Percentiles rank a stretch among this genome's conserved stretches.
phyloP scores from a whole-genome alignment of 2,329 filamentous ascomycete genomes.

The Fusarium sp. region DNA sequence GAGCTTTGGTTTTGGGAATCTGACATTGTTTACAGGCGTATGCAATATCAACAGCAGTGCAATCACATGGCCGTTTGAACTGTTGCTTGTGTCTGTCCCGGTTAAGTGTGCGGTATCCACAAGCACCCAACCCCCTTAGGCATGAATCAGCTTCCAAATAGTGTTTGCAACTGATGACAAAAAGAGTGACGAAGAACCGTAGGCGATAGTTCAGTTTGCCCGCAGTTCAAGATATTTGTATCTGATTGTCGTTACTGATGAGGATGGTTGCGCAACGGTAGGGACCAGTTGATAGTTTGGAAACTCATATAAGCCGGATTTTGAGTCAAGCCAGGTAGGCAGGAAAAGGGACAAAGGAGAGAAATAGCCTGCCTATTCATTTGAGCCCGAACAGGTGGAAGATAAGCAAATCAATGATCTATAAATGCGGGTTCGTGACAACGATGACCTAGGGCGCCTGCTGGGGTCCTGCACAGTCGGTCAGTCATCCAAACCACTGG shows the following conservation, averaged over 20 bases:
- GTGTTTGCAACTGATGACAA: constrained; percentile 13
- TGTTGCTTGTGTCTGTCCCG: constrained; percentile 12
- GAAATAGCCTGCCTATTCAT: background rate
- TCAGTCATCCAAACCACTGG: constrained; percentile 36
- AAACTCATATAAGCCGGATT: background rate
- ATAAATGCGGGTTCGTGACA: constrained; percentile 32
- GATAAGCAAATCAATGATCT: constrained; percentile 32
- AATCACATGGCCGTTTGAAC: constrained; percentile 39
- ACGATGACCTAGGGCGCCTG: constrained; percentile 32
- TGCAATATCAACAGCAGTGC: constrained; percentile 24
- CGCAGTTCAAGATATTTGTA: background rate
- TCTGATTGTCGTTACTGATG: constrained; percentile 6
- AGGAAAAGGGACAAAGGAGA: constrained; percentile 3
- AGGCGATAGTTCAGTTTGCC: background rate
- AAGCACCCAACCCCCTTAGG: constrained; percentile 28
- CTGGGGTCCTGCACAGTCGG: constrained; percentile 34
- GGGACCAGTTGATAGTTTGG: background rate
- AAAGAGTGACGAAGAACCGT: constrained; percentile 2
- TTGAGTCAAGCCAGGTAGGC: background rate
- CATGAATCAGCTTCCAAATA: constrained; percentile 18
- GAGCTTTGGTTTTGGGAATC: constrained; percentile 23
- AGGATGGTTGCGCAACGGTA: constrained; percentile 12
- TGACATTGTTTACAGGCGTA: constrained; percentile 38
- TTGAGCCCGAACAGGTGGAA: constrained; percentile 8
- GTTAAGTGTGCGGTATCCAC: constrained; percentile 27